A percentile compares a stretch with the other conserved stretches of the same genome.
Evolutionary conservation across 140 eudicot genomes (phyloP).

Genomic region (Ambrosia hybrid): DNA sequence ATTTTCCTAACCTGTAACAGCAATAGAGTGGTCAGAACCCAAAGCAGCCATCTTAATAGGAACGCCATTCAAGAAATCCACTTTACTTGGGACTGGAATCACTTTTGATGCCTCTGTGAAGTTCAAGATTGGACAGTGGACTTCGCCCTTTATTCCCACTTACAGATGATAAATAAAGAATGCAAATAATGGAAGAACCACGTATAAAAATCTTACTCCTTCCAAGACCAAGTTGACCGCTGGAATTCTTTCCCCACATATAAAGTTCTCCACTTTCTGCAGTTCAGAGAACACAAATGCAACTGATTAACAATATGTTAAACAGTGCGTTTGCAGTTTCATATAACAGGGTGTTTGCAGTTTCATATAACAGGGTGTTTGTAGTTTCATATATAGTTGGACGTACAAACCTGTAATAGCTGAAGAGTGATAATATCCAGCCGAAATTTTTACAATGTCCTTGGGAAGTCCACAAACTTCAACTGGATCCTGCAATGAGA

Average conservation of each 20-base stretch:
- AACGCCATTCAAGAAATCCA: slow-evolving; percentile 62
- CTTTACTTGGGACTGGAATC: slow-evolving; percentile 59
- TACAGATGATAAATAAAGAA: background rate
- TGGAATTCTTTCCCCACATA: slow-evolving; percentile 91
- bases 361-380: slow-evolving; percentile 19
- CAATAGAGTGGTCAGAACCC: slow-evolving; percentile 90
- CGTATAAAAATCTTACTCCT: slow-evolving; percentile 49
- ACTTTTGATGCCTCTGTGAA: slow-evolving; percentile 68
- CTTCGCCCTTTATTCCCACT: slow-evolving; percentile 14
- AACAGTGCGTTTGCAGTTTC: slow-evolving; percentile 18
- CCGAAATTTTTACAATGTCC: slow-evolving; percentile 55
- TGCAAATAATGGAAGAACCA: no score
- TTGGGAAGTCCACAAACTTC: slow-evolving; percentile 69
- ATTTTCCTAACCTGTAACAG: slow-evolving; percentile 71
- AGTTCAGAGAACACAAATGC: slow-evolving; percentile 15
- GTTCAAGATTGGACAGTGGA: slow-evolving; percentile 11
- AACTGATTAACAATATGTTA: background rate
- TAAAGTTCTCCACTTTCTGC: slow-evolving; percentile 92
- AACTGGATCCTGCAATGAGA: slow-evolving; percentile 62
- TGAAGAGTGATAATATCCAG: slow-evolving; percentile 93
- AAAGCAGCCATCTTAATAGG: slow-evolving; percentile 55
- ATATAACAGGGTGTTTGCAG: slow-evolving; percentile 17
- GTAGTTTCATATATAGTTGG: slow-evolving; percentile 16
- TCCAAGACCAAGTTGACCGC: slow-evolving; percentile 96
- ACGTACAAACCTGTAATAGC: slow-evolving; percentile 78